Base-by-base conservation (phyloP, 2,329 filamentous ascomycete species). In the Incumbomyces lentus region DNA sequence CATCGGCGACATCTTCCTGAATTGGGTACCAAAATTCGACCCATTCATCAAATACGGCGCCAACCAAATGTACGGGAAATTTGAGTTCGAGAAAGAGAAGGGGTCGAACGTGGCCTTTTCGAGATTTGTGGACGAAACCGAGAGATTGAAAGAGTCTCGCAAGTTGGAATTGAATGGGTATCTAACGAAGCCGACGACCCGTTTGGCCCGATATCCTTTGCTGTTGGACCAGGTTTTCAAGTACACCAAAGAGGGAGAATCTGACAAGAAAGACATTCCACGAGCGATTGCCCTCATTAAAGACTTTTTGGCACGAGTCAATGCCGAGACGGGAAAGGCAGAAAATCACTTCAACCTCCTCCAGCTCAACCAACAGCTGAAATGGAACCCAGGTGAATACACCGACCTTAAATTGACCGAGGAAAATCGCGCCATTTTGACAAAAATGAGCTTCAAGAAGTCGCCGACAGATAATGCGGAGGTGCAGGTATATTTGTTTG, bases 111-210 rank as follows among this genome's bases (percentile, higher is more conserved):
- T 82, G 1, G 78, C 78, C 34, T 98, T 98, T 63, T 73, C 83
- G 43, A 86, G 84, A 59, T 95, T 96, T 57, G 92, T 96, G 19
- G 92, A 98, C 55, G 89, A 96, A 64, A 94, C 93, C 5, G 92
- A 98, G 65, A 77, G 92, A 49, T 78, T 94, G 57, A 95, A 95
- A 64, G 92, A 98, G 64, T 96, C 90, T 5, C 79, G 92, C 53
- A 98, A 98, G 67, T 74, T 98, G 39, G 92, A 98, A 65, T 72
- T 98, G 49, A 98, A 98, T 64, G 92, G 92, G 56, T 98, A 98
- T 61, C 73, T 98, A 44, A 98, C 92, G 7, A 98, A 98, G 66
- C 92, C 92, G 1, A 98, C 92, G 1, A 98, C 92, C 14, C 81
- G 92, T 70, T 71, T 98, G 59, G 92, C 92, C 35, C 80, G 92